Conservation (phyloP, 352 stramenopile species). For the Achlya hypogyna region DNA sequence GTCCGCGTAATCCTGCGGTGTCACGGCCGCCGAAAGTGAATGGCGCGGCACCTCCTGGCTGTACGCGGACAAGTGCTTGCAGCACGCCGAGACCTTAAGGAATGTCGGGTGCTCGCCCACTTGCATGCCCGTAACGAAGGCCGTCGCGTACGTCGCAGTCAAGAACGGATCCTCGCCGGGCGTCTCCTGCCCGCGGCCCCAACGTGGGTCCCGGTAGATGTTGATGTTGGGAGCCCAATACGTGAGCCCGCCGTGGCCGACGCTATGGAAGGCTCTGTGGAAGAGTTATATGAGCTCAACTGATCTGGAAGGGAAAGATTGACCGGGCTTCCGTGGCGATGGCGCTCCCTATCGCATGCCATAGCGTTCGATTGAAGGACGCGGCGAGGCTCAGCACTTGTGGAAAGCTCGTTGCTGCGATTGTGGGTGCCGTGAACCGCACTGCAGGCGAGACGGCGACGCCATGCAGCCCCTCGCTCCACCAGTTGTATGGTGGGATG, state of each 20-base stretch:
- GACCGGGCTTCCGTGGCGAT: constrained; percentile 67
- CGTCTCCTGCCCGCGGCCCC: constrained; percentile 90
- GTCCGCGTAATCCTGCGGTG: constrained; percentile 85
- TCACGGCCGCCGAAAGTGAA: constrained; percentile 85
- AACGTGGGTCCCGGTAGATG: constrained; percentile 90
- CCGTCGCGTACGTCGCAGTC: constrained; percentile 84
- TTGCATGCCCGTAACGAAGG: constrained; percentile 86
- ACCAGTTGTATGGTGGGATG: constrained; percentile 89
- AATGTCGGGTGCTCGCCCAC: constrained; percentile 45
- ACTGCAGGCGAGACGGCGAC: constrained; percentile 79
- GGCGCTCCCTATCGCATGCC: constrained; percentile 74
- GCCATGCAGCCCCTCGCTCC: constrained; percentile 89
- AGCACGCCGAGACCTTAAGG: constrained; percentile 79
- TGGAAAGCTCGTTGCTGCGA: constrained; percentile 83
- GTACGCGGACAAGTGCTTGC: constrained; percentile 93
- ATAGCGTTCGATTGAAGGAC: constrained; percentile 79
- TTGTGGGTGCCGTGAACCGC: constrained; percentile 53
- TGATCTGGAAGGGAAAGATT: background rate
- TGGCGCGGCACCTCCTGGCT: constrained; percentile 80
- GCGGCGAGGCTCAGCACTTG: constrained; percentile 82
- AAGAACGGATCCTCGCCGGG: constrained; percentile 90
- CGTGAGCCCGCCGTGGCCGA: constrained; percentile 75
- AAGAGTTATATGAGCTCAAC: background rate
- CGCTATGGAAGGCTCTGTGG: constrained; percentile 62
- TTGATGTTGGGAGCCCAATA: constrained; percentile 95